phyloP scores from a whole-genome alignment of 768 basidiomycete species.

The Trametes meyenii region DNA sequence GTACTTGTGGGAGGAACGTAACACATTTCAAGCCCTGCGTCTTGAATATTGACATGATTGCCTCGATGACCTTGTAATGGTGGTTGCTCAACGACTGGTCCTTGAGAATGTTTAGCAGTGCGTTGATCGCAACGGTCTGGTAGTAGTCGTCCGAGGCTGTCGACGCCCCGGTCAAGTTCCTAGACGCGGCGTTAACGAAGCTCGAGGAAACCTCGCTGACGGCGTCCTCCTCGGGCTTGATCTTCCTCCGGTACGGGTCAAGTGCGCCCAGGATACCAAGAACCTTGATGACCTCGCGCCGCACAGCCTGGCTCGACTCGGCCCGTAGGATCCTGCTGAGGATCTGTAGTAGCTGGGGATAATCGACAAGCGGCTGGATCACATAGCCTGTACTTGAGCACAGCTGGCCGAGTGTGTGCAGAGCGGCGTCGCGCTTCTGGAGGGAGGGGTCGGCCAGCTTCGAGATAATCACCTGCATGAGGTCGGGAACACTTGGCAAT shows the following conservation, averaged over 20 bases:
- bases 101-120: slow-evolving; percentile 83
- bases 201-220: slow-evolving; percentile 48
- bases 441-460: slow-evolving; percentile 89
- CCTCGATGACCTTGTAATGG: slow-evolving; percentile 94
- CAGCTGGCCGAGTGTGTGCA: slow-evolving; percentile 92
- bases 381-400: slow-evolving; percentile 97
- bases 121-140: slow-evolving; percentile 91
- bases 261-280: slow-evolving; percentile 95
- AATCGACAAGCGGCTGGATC: slow-evolving; percentile 85
- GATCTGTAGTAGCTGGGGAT: slow-evolving; percentile 87
- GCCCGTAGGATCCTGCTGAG: slow-evolving; percentile 84
- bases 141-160: slow-evolving; percentile 92
- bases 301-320: slow-evolving; percentile 68
- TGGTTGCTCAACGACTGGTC: slow-evolving; percentile 85
- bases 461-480: slow-evolving; percentile 89
- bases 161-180: slow-evolving; percentile 60
- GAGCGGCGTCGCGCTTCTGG: slow-evolving; percentile 89
- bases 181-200: slow-evolving; percentile 63
- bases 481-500: slow-evolving; percentile 74
- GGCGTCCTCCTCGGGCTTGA: slow-evolving; percentile 65
- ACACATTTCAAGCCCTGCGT: slow-evolving; percentile 97
- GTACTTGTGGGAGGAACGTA: slow-evolving; percentile 89
- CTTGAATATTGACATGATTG: slow-evolving; percentile 98
- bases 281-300: slow-evolving; percentile 91
- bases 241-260: slow-evolving; percentile 93